Evolutionary conservation across 129 eudicot species (phyloP).

Genomic region (Tagetes erecta): DNA sequence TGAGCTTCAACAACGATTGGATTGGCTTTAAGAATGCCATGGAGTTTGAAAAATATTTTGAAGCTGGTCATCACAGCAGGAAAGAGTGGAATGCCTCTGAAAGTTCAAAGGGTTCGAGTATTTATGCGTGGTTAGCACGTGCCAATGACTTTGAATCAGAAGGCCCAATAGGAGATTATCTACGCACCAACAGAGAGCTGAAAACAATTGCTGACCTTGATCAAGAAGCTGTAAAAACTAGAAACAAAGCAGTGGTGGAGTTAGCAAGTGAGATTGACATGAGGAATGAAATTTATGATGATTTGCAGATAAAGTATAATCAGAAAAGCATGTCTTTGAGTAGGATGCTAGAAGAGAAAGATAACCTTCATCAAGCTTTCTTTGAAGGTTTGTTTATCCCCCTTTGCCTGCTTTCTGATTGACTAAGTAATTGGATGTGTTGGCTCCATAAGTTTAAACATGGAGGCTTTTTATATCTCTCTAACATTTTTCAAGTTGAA

Average conservation of each 20-base stretch:
- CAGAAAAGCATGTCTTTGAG: constrained; percentile 59
- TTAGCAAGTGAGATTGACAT: constrained; percentile 71
- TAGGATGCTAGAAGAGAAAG: constrained; percentile 77
- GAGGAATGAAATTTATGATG: constrained; percentile 66
- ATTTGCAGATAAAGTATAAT: constrained; percentile 60
- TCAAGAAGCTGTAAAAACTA: constrained; percentile 47
- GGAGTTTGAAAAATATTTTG: constrained; percentile 84
- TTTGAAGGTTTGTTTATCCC: constrained; percentile 51
- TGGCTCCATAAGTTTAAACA: neutral
- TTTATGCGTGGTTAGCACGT: constrained; percentile 93
- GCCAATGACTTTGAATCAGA: constrained; percentile 60
- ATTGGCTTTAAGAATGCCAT: constrained; percentile 68
- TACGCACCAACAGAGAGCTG: constrained; percentile 56
- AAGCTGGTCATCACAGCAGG: constrained; percentile 53
- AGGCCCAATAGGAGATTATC: constrained; percentile 72
- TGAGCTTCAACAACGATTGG: constrained; percentile 73
- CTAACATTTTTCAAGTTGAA: neutral
- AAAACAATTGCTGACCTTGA: constrained; percentile 56
- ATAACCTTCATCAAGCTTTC: constrained; percentile 65
- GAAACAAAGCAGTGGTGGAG: constrained; percentile 50
- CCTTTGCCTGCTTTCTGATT: neutral
- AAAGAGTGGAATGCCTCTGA: constrained; percentile 62
- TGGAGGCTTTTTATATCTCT: neutral
- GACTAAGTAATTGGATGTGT: neutral
- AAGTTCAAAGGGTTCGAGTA: constrained; percentile 33